Evolutionary conservation across 805 yeast species (phyloP).

Genomic region (Candida wancherniae): DNA sequence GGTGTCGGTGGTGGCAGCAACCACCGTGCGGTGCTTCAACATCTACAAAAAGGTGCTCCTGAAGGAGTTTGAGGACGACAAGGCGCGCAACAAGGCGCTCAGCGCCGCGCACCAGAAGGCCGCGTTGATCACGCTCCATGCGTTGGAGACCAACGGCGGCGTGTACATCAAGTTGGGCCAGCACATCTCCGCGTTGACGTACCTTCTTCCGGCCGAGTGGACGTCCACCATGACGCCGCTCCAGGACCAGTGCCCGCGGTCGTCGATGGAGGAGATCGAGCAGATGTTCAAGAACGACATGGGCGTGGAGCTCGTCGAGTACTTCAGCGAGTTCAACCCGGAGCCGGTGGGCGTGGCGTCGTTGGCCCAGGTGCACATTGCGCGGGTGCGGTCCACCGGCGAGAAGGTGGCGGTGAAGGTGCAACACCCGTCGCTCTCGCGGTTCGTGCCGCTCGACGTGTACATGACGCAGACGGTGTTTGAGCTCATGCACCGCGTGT

Average conservation of each 20-base stretch:
- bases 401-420: conserved; percentile 87
- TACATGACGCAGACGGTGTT: conserved; percentile 74
- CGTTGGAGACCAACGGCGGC: conserved; percentile 85
- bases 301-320: conserved; percentile 53
- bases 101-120: conserved; percentile 66
- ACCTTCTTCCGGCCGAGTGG: conserved; percentile 90
- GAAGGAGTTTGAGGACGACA: conserved; percentile 33
- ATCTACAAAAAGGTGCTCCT: conserved; percentile 59
- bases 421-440: conserved; percentile 84
- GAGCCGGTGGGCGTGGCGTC: conserved; percentile 93
- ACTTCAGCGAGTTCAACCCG: conserved; percentile 62
- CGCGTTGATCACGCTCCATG: conserved; percentile 72
- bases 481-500: conserved; percentile 63
- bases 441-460: conserved; percentile 89
- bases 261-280: conserved; percentile 64
- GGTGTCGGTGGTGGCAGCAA: conserved; percentile 58
- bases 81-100: conserved; percentile 49
- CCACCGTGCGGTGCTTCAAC: conserved; percentile 69
- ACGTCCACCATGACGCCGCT: conserved; percentile 89
- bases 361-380: conserved; percentile 91
- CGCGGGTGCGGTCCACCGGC: conserved; percentile 52
- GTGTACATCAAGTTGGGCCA: conserved; percentile 93
- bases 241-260: conserved; percentile 85
- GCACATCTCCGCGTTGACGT: conserved; percentile 88
- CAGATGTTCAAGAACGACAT: conserved; percentile 66